These are phyloP conservation scores for Geoglossum cookeanum DNA, from an alignment of 2,329 filamentous ascomycete species.

Conservation along the genomic window DNA sequence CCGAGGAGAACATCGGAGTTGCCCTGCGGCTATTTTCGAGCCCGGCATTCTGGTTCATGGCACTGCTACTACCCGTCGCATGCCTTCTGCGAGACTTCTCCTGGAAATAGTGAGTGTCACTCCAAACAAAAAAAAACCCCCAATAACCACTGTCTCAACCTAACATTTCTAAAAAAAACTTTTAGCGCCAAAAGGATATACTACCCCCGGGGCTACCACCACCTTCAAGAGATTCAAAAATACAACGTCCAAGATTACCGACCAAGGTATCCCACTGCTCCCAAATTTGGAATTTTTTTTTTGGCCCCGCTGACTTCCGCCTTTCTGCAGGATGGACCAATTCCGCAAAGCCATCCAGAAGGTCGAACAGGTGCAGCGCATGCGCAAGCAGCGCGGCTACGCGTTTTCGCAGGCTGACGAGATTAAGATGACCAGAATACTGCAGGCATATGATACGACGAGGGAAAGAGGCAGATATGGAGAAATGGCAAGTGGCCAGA, in stretches of 20 bases:
- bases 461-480: conserved; percentile 79
- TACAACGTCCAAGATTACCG: conserved; percentile 99
- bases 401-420: conserved; percentile 97
- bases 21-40: conserved; percentile 63
- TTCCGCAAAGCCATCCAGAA: conserved; percentile 99
- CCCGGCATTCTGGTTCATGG: conserved; percentile 82
- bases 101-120: conserved; percentile 86
- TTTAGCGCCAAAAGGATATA: conserved; percentile 74
- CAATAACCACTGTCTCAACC: background rate
- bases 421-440: conserved; percentile 76
- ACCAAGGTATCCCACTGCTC: conserved; percentile 43
- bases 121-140: conserved; percentile 3
- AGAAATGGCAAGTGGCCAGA: conserved; percentile 63
- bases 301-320: background rate
- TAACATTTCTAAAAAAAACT: conserved; percentile 1
- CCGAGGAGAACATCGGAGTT: conserved; percentile 67
- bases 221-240: conserved; percentile 98
- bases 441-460: conserved; percentile 97
- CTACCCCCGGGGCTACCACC: conserved; percentile 83
- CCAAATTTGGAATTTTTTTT: background rate
- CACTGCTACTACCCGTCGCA: conserved; percentile 53
- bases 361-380: conserved; percentile 91
- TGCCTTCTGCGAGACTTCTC: conserved; percentile 78
- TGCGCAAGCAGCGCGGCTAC: conserved; percentile 97
- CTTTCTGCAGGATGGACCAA: conserved; percentile 70